A percentile compares a stretch with the other conserved stretches of the same genome.
Evolutionary conservation across 2,329 filamentous ascomycete species (phyloP).

Genomic region (Cyphellophora attinorum): DNA sequence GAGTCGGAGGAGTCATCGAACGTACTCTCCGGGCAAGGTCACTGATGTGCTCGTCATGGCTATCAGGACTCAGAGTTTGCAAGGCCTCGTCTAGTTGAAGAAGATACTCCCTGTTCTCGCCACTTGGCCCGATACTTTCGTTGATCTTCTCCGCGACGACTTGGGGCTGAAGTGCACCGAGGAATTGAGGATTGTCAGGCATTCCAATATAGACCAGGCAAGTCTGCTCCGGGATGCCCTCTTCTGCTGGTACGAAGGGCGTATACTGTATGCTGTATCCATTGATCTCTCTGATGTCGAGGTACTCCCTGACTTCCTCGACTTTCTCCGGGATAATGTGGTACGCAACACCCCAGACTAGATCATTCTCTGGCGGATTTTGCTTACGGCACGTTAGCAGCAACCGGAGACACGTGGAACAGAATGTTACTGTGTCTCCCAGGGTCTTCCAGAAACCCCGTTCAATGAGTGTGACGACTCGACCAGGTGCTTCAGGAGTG

Average conservation of each 20-base stretch:
- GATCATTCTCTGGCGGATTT: constrained; percentile 3
- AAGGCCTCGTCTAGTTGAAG: constrained; percentile 70
- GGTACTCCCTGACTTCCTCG: constrained; percentile 73
- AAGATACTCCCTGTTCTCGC: constrained; percentile 83
- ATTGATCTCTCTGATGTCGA: constrained; percentile 95
- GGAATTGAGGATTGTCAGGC: constrained; percentile 85
- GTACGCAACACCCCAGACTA: constrained; percentile 90
- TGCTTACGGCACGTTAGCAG: not conserved
- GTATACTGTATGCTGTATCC: constrained; percentile 92
- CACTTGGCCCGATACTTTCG: constrained; percentile 68
- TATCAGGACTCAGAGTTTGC: constrained; percentile 61
- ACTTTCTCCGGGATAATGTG: constrained; percentile 66
- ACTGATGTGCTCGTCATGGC: constrained; percentile 72
- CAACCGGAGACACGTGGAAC: not conserved
- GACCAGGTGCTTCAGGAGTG: constrained; percentile 75
- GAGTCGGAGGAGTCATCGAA: constrained; percentile 34
- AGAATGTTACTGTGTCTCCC: constrained; percentile 48
- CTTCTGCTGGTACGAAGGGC: constrained; percentile 58
- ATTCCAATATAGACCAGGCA: constrained; percentile 90
- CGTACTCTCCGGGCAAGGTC: constrained; percentile 69
- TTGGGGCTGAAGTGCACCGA: constrained; percentile 46
- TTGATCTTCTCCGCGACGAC: constrained; percentile 57
- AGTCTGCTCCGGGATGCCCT: constrained; percentile 27
- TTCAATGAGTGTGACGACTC: constrained; percentile 88
- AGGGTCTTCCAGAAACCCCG: constrained; percentile 72